These are phyloP conservation scores for Exserohilum turcica DNA, from an alignment of 2,329 filamentous ascomycete genomes.

Conservation along the genomic window DNA sequence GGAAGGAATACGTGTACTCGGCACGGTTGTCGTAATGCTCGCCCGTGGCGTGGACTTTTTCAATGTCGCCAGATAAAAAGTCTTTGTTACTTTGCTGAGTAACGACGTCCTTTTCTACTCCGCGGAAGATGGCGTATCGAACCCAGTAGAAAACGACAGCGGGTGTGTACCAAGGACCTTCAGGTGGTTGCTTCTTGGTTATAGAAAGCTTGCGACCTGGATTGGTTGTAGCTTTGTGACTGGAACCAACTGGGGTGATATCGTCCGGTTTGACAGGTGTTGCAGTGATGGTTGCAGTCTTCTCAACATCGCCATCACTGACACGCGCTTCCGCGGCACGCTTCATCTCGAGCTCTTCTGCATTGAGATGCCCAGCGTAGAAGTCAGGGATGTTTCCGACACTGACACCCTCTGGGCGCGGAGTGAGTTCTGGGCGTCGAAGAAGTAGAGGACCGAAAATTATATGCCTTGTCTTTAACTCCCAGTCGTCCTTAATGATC, in stretches of 20 bases:
- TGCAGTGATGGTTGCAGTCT: too few relatives aligned
- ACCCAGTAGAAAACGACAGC: slow-evolving; percentile 53
- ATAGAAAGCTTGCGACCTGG: slow-evolving; percentile 14
- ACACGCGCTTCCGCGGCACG: slow-evolving; percentile 24
- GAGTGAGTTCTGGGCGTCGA: slow-evolving; percentile 44
- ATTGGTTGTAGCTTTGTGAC: too few relatives aligned
- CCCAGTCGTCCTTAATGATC: slow-evolving; percentile 65
- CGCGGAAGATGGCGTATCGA: slow-evolving; percentile 56
- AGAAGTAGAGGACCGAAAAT: slow-evolving; percentile 60
- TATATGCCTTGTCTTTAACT: slow-evolving; percentile 62
- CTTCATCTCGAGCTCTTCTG: slow-evolving; percentile 54
- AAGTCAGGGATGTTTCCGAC: slow-evolving; percentile 57
- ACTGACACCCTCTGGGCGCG: slow-evolving; percentile 49
- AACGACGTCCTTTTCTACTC: slow-evolving; percentile 58
- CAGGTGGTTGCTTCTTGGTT: slow-evolving; percentile 32
- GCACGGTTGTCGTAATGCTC: slow-evolving; percentile 66
- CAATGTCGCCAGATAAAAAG: slow-evolving; percentile 59
- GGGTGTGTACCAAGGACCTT: slow-evolving; percentile 52
- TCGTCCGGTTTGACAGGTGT: too few relatives aligned
- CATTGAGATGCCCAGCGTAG: slow-evolving; percentile 62
- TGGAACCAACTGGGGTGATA: too few relatives aligned
- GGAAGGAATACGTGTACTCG: slow-evolving; percentile 55
- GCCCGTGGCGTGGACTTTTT: slow-evolving; percentile 62
- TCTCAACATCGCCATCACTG: slow-evolving; percentile 11
- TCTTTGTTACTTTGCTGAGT: slow-evolving; percentile 48